phyloP scores from a whole-genome alignment of 768 basidiomycete species.

The Suillus weaverae region DNA sequence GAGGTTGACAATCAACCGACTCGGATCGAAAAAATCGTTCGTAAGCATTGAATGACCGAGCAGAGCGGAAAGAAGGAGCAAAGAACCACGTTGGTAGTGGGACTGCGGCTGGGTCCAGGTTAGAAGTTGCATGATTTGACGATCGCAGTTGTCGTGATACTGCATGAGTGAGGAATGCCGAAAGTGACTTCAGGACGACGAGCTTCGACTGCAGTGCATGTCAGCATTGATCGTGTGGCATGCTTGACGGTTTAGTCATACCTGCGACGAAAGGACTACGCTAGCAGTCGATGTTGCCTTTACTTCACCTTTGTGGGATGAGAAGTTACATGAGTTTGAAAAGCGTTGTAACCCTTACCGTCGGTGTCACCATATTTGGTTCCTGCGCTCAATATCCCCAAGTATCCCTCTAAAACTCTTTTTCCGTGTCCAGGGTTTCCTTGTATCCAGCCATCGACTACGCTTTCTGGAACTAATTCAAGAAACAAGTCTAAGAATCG shows the following conservation, averaged over 20 bases:
- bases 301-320: constrained; percentile 21
- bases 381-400: constrained; percentile 73
- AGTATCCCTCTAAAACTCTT: constrained; percentile 75
- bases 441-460: constrained; percentile 69
- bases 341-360: constrained; percentile 36
- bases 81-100: constrained; percentile 64
- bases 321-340: constrained; percentile 1
- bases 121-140: constrained; percentile 17
- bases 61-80: constrained; percentile 53
- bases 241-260: constrained; percentile 28
- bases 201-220: constrained; percentile 62
- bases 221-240: constrained; percentile 9
- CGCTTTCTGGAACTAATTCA: constrained; percentile 62
- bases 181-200: constrained; percentile 70
- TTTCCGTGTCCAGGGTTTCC: constrained; percentile 52
- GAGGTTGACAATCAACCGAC: constrained; percentile 21
- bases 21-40: constrained; percentile 43
- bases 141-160: constrained; percentile 26
- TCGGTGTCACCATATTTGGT: constrained; percentile 58
- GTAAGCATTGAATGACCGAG: constrained; percentile 54
- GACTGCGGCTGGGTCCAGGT: constrained; percentile 13
- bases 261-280: constrained; percentile 63
- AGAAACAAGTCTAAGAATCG: constrained; percentile 77
- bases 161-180: constrained; percentile 60
- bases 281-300: constrained; percentile 62